phyloP scores from a whole-genome alignment of 768 basidiomycete genomes.

The Panellus pusillus region DNA sequence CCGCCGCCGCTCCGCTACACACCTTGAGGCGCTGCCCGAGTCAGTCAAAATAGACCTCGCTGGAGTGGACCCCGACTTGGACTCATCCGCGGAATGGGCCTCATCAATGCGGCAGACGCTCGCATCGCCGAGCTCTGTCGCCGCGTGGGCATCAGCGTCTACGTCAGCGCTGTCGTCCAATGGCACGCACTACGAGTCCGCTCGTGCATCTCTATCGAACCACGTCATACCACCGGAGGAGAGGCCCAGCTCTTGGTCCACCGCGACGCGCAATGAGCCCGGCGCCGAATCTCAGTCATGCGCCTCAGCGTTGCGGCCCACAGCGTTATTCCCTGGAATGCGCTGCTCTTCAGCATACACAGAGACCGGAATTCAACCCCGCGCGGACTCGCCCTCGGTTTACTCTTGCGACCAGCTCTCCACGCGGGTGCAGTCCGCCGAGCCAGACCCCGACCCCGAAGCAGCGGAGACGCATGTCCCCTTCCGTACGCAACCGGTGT shows the following conservation, averaged over 20 bases:
- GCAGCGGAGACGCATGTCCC: too few species aligned
- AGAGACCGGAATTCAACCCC: constrained; percentile 34
- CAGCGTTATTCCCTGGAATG: constrained; percentile 27
- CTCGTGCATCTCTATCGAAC: constrained; percentile 27
- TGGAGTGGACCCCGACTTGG: constrained; percentile 26
- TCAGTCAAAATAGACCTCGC: constrained; percentile 32
- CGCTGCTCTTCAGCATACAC: constrained; percentile 12
- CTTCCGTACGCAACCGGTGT: too few species aligned
- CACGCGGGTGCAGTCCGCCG: too few species aligned
- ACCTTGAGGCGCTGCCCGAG: constrained; percentile 20
- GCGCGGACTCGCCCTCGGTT: constrained; percentile 12
- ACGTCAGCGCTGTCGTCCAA: constrained; percentile 9
- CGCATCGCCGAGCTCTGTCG: constrained; percentile 14
- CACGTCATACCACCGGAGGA: constrained; percentile 37
- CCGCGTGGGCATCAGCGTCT: constrained; percentile 8
- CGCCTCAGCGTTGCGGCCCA: constrained; percentile 27
- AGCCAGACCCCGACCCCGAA: too few species aligned
- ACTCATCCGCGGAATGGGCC: constrained; percentile 41
- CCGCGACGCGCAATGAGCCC: constrained; percentile 29
- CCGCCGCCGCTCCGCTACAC: constrained; percentile 1
- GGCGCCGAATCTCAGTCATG: constrained; percentile 37
- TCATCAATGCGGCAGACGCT: constrained; percentile 32
- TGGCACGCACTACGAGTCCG: constrained; percentile 14
- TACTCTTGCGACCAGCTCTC: constrained; percentile 12
- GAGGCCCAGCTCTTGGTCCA: constrained; percentile 40